Conservation (phyloP, 2,329 filamentous ascomycete genomes). For the Apiospora hydei region DNA sequence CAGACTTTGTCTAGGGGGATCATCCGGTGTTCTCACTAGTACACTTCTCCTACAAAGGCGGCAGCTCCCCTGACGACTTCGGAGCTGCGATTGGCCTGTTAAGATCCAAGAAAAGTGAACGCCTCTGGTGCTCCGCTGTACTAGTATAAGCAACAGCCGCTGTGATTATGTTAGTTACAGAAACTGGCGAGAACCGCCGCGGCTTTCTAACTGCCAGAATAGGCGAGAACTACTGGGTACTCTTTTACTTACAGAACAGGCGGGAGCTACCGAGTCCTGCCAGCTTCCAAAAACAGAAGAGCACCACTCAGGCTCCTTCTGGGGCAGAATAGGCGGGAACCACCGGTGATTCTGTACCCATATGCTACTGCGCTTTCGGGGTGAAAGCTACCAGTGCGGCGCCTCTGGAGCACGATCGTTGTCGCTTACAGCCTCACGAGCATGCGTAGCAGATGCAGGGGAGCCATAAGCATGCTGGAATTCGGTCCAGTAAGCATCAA, state of each 20-base stretch:
- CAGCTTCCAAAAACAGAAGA: background rate
- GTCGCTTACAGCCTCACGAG: background rate
- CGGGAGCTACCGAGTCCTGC: background rate
- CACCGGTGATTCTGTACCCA: background rate
- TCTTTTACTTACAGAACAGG: background rate
- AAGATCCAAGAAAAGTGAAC: background rate
- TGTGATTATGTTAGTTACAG: background rate
- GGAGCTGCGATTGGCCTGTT: background rate
- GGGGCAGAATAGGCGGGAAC: too few relatives aligned
- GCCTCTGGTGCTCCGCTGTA: background rate
- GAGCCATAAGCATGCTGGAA: background rate
- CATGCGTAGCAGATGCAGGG: background rate
- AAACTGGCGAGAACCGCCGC: background rate
- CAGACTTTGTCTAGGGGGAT: too few relatives aligned
- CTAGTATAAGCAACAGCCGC: background rate
- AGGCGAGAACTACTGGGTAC: background rate
- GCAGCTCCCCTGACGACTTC: too few relatives aligned
- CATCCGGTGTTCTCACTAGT: too few relatives aligned
- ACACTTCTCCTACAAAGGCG: too few relatives aligned
- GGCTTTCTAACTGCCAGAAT: background rate
- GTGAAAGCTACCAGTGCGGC: background rate
- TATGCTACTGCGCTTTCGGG: background rate
- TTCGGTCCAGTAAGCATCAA: slow-evolving; percentile 20
- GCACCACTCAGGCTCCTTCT: background rate
- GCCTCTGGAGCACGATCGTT: too few relatives aligned